These are phyloP conservation scores for Elongisporangium senticosum DNA, from an alignment of 352 stramenopile species.

Conservation along the genomic window DNA sequence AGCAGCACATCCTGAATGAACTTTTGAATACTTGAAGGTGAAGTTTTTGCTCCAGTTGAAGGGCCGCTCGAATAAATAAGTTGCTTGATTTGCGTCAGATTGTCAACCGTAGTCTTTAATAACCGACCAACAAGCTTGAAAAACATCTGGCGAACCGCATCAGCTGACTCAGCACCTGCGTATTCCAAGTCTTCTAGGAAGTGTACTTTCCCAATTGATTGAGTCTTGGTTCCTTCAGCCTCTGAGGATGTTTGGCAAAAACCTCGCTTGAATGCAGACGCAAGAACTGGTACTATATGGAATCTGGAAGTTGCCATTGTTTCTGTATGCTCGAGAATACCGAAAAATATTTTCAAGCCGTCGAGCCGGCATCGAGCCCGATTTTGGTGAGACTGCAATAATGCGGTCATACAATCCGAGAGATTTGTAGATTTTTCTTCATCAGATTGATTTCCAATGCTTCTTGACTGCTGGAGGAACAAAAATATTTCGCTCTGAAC, in stretches of 20 bases:
- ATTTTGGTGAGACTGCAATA: constrained; percentile 45
- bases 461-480: constrained; percentile 64
- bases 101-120: constrained; percentile 31
- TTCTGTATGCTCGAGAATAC: constrained; percentile 40
- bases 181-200: constrained; percentile 73
- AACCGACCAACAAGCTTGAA: constrained; percentile 60
- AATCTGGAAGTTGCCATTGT: constrained; percentile 57
- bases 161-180: constrained; percentile 32
- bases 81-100: constrained; percentile 33
- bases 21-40: constrained; percentile 28
- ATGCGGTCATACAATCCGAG: constrained; percentile 40
- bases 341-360: constrained; percentile 63
- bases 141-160: constrained; percentile 53
- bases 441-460: constrained; percentile 2
- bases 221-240: constrained; percentile 6
- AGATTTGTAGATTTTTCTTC: constrained; percentile 9
- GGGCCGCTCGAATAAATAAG: constrained; percentile 15
- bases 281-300: constrained; percentile 71
- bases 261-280: constrained; percentile 64
- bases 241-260: neutral
- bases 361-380: constrained; percentile 43
- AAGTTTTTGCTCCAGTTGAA: constrained; percentile 12
- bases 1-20: constrained; percentile 67
- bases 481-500: constrained; percentile 76
- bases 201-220: constrained; percentile 58